Evolutionary conservation across 495 filamentous ascomycete genomes (phyloP).

Genomic region (Apiosordaria backusii): DNA sequence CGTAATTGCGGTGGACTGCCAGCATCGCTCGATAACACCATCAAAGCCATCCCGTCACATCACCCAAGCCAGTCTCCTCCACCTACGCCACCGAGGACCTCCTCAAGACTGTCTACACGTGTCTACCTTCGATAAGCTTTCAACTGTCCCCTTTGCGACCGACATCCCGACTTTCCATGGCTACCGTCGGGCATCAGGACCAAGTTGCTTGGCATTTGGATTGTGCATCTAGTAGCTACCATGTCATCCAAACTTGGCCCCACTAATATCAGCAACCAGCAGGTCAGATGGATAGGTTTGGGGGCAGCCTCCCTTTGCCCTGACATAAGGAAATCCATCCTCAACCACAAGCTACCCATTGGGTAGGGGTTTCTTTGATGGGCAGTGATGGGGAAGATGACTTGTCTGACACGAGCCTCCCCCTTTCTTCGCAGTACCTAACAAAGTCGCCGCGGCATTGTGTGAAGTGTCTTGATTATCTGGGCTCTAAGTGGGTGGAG

Average conservation of each 20-base stretch:
- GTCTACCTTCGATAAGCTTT: background rate
- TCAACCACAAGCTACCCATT: background rate
- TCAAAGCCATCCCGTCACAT: background rate
- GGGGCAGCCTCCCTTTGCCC: no score
- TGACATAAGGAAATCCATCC: background rate
- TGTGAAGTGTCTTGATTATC: background rate
- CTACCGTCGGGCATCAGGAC: background rate
- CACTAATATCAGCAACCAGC: background rate
- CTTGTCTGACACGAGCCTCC: background rate
- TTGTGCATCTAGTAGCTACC: background rate
- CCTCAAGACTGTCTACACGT: background rate
- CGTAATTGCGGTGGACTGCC: background rate
- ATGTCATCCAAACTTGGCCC: conserved; percentile 2
- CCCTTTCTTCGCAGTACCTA: background rate
- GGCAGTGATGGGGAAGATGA: no score
- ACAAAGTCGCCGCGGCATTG: background rate
- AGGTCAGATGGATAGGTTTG: background rate
- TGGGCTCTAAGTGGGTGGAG: background rate
- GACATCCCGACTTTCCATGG: background rate
- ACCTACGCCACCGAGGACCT: background rate
- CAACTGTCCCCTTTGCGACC: background rate
- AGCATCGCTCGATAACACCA: background rate
- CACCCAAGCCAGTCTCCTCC: conserved; percentile 4
- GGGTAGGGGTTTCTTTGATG: no score
- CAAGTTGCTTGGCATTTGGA: background rate